Percentiles rank a stretch among this genome's conserved stretches.
phyloP scores from a whole-genome alignment of 2,329 filamentous ascomycete species.

The Orbilia brochopaga region DNA sequence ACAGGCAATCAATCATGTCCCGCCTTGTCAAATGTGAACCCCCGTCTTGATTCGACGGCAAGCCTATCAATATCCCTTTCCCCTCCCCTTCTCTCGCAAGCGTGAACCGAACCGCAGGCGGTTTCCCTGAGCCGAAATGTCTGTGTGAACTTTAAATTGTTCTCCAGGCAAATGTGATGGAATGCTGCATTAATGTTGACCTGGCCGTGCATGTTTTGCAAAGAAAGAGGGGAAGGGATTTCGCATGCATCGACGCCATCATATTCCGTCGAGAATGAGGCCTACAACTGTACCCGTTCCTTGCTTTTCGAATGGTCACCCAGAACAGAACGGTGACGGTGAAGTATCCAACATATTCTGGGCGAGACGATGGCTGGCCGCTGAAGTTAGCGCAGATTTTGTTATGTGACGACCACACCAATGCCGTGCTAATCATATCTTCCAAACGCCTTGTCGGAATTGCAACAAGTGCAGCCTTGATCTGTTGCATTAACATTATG shows the following conservation, averaged over 20 bases:
- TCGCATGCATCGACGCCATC: not conserved
- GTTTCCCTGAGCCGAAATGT: not conserved
- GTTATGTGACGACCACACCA: too few species aligned
- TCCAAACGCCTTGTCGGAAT: not conserved
- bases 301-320: not conserved
- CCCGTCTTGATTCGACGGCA: constrained; percentile 15
- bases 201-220: constrained; percentile 8
- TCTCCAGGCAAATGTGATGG: constrained; percentile 5
- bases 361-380: too few species aligned
- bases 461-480: not conserved
- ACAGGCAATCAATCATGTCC: constrained; percentile 30
- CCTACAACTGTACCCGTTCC: not conserved
- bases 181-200: constrained; percentile 9
- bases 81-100: constrained; percentile 27
- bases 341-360: constrained; percentile 5
- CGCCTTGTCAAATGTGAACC: constrained; percentile 15
- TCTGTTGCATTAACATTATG: constrained; percentile 2
- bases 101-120: constrained; percentile 21
- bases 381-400: too few species aligned
- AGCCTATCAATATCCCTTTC: constrained; percentile 22
- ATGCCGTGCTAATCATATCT: not conserved
- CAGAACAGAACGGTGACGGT: not conserved
- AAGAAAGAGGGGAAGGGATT: not conserved
- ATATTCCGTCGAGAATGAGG: constrained; percentile 20
- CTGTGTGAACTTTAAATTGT: constrained; percentile 16